These are phyloP conservation scores for Inonotus hispidus DNA, from an alignment of 1,284 basidiomycete genomes.

Conservation along the genomic window DNA sequence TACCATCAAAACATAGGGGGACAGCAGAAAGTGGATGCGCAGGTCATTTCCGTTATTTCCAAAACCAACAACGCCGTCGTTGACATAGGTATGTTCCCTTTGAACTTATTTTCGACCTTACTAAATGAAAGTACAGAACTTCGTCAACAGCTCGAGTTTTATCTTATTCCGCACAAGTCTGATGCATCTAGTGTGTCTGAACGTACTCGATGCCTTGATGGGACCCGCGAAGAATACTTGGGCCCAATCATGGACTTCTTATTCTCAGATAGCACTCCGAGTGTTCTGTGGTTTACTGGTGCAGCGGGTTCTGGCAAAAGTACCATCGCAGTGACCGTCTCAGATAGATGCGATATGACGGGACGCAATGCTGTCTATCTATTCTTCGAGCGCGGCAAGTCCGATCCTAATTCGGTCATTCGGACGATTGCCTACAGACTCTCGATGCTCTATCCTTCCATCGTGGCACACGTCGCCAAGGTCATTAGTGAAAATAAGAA, in stretches of 20 bases:
- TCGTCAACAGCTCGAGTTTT: not conserved
- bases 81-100: not conserved
- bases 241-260: slow-evolving; percentile 23
- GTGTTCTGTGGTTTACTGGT: slow-evolving; percentile 20
- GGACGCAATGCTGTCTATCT: not conserved
- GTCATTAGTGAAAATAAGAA: not conserved
- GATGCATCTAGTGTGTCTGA: not conserved
- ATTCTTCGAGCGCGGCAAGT: not conserved
- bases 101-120: not conserved
- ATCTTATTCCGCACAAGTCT: not conserved
- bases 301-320: slow-evolving; percentile 22
- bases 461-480: not conserved
- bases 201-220: slow-evolving; percentile 17
- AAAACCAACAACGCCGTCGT: not conserved
- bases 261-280: not conserved
- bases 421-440: not conserved
- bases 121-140: not conserved
- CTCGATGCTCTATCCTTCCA: slow-evolving; percentile 12
- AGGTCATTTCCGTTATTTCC: not conserved
- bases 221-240: slow-evolving; percentile 19
- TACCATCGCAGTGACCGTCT: slow-evolving; percentile 15
- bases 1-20: not conserved
- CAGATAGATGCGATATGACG: not conserved
- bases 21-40: not conserved
- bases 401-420: not conserved